These are phyloP conservation scores for Naganishia friedmannii DNA, from an alignment of 768 basidiomycete species.

Conservation along the genomic window DNA sequence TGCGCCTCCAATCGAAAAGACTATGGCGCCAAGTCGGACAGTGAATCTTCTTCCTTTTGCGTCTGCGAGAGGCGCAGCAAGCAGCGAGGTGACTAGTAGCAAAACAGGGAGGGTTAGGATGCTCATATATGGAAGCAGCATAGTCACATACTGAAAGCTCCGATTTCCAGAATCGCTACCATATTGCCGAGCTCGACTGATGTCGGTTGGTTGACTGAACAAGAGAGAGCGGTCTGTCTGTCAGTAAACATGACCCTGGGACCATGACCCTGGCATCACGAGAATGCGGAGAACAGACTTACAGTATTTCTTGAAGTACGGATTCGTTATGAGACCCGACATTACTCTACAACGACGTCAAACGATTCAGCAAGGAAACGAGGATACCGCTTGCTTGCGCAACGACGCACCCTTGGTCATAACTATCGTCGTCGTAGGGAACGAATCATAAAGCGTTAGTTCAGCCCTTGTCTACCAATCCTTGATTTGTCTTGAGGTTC, in stretches of 20 bases:
- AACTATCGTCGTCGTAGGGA: constrained; percentile 29
- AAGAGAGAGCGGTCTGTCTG: background rate
- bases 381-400: background rate
- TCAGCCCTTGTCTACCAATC: background rate
- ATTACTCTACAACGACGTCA: constrained; percentile 41
- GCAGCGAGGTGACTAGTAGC: constrained; percentile 72
- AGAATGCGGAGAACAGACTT: background rate
- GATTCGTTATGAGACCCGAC: constrained; percentile 64
- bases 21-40: constrained; percentile 72
- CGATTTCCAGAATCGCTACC: constrained; percentile 91
- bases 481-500: background rate
- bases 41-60: constrained; percentile 79
- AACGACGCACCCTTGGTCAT: constrained; percentile 48
- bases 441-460: background rate
- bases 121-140: background rate
- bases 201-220: constrained; percentile 65
- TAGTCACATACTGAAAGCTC: constrained; percentile 71
- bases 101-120: constrained; percentile 11
- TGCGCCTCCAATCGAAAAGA: constrained; percentile 82
- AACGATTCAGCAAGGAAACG: background rate
- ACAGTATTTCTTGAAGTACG: constrained; percentile 60
- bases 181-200: constrained; percentile 80
- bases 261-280: background rate
- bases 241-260: too few relatives aligned
- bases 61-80: constrained; percentile 85